phyloP scores from a whole-genome alignment of 108 stramenopile genomes.

The Stephanodiscus triporus region DNA sequence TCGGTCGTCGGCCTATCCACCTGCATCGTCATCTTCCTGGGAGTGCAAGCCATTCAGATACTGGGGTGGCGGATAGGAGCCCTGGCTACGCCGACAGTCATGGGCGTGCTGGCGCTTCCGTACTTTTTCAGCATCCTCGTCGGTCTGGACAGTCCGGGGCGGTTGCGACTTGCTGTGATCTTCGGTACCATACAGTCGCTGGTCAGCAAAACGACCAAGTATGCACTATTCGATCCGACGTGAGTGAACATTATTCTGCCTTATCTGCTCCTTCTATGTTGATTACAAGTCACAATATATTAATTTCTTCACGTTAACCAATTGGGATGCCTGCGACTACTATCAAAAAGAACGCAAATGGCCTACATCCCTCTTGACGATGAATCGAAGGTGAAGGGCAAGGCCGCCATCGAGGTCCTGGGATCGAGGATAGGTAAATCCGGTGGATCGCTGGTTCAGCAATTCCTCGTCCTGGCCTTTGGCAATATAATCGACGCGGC shows the following conservation, averaged over 20 bases:
- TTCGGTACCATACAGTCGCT: slow-evolving; percentile 90
- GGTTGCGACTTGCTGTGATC: slow-evolving; percentile 74
- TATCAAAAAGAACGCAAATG: slow-evolving; percentile 75
- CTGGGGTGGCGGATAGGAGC: slow-evolving; percentile 95
- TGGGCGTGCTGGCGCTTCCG: slow-evolving; percentile 86
- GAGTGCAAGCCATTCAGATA: slow-evolving; percentile 88
- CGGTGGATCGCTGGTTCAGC: slow-evolving; percentile 94
- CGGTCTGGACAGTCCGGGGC: slow-evolving; percentile 73
- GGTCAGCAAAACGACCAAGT: slow-evolving; percentile 93
- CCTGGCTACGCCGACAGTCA: slow-evolving; percentile 88
- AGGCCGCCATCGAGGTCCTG: slow-evolving; percentile 96
- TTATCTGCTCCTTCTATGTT: not conserved
- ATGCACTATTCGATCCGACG: slow-evolving; percentile 88
- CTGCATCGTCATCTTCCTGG: slow-evolving; percentile 93
- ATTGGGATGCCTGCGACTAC: not conserved
- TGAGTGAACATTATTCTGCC: slow-evolving; percentile 35
- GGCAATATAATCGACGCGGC: slow-evolving; percentile 92
- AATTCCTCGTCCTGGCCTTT: slow-evolving; percentile 89
- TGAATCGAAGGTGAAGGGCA: slow-evolving; percentile 95
- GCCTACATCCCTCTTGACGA: slow-evolving; percentile 96
- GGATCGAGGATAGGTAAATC: slow-evolving; percentile 94
- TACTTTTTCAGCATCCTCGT: slow-evolving; percentile 89
- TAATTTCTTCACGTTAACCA: slow-evolving; percentile 15
- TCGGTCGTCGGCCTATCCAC: slow-evolving; percentile 85
- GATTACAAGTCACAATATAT: not conserved